phyloP scores from a whole-genome alignment of 805 yeast species.

The Ogataea sp. region DNA sequence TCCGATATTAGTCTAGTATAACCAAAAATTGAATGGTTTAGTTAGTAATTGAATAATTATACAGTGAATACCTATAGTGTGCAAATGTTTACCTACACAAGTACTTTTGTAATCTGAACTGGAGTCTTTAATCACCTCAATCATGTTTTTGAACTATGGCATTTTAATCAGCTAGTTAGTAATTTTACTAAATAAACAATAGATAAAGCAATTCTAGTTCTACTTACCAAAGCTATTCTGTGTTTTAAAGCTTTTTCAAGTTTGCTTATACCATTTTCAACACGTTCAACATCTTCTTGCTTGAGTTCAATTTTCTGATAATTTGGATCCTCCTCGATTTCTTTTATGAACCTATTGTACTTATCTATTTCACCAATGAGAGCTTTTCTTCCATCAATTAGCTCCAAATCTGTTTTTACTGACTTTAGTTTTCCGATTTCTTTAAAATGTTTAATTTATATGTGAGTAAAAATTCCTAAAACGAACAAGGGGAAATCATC shows the following conservation, averaged over 20 bases:
- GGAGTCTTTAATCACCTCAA: slow-evolving; percentile 5
- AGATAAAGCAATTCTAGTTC: too few relatives aligned
- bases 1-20: too few relatives aligned
- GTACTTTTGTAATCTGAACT: slow-evolving; percentile 7
- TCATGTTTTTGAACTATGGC: slow-evolving; percentile 5
- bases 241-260: too few relatives aligned
- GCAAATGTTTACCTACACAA: slow-evolving; percentile 8
- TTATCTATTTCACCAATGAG: not conserved
- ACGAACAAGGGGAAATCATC: too few relatives aligned
- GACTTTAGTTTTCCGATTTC: not conserved
- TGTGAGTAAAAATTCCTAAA: not conserved
- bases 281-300: too few relatives aligned
- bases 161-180: not conserved
- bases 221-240: too few relatives aligned
- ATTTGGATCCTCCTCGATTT: not conserved
- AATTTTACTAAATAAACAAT: not conserved
- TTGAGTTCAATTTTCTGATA: too few relatives aligned
- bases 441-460: not conserved
- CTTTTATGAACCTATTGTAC: not conserved
- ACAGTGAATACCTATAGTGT: too few relatives aligned
- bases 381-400: not conserved
- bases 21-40: too few relatives aligned
- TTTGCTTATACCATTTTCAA: too few relatives aligned
- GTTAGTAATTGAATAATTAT: too few relatives aligned
- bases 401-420: not conserved